phyloP scores from a whole-genome alignment of 129 eudicot genomes.

The carrot (Daucus carota) region DH1_v3.0 NC_030381.2:45125001-45125500 shows the following conservation, averaged over 20 bases:
- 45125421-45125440: neutral
- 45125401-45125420: neutral
- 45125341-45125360: neutral
- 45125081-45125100: conserved; percentile 89
- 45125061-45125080: conserved; percentile 77
- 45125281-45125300: neutral
- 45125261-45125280: neutral
- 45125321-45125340: neutral
- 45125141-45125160: conserved; percentile 52
- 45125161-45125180: neutral
- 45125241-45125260: neutral
- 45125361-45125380: neutral
- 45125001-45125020: conserved; percentile 92
- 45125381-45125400: neutral
- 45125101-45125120: conserved; percentile 98
- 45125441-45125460: neutral
- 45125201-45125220: neutral
- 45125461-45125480: neutral
- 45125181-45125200: neutral
- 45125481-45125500: neutral
- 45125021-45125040: conserved; percentile 99
- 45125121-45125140: conserved; percentile 91
- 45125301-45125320: neutral
- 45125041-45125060: conserved; percentile 92
- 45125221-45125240: neutral